A percentile compares a stretch with the other conserved stretches of the same genome.
These are phyloP conservation scores for Salvia splendens DNA, from an alignment of 257 asterid genomes.

Conservation along the genomic window DNA sequence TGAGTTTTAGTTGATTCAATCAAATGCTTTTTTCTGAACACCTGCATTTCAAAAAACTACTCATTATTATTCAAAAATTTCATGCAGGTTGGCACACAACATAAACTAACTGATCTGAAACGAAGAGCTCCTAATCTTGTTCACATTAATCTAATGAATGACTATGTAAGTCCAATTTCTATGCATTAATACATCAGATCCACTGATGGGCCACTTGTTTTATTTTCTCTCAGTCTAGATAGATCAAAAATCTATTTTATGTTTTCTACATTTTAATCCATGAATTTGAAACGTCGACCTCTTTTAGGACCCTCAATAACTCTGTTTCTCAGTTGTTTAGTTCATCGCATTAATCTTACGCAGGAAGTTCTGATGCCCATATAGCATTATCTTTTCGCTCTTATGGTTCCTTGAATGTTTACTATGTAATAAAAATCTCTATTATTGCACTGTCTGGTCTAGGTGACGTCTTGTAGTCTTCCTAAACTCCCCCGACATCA, in stretches of 20 bases:
- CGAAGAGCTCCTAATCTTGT: slow-evolving; percentile 61
- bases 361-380: neutral
- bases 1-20: slow-evolving; percentile 44
- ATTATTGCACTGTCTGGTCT: slow-evolving; percentile 28
- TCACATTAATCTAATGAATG: slow-evolving; percentile 54
- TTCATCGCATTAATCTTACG: neutral
- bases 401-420: neutral
- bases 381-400: neutral
- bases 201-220: neutral
- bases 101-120: slow-evolving; percentile 61
- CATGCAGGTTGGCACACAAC: slow-evolving; percentile 84
- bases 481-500: slow-evolving; percentile 71
- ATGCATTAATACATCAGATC: neutral
- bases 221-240: neutral
- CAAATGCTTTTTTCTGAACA: neutral
- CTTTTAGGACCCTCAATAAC: neutral
- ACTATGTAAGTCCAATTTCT: slow-evolving; percentile 59
- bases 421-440: slow-evolving; percentile 14
- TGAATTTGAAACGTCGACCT: neutral
- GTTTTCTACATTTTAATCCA: neutral
- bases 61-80: slow-evolving; percentile 19
- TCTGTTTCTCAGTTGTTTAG: neutral
- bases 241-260: no score
- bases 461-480: slow-evolving; percentile 68
- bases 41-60: neutral